Percentiles rank a stretch among this genome's conserved stretches.
phyloP scores from a whole-genome alignment of 176 grass and related monocot species.

The Panicum miliaceum region DNA sequence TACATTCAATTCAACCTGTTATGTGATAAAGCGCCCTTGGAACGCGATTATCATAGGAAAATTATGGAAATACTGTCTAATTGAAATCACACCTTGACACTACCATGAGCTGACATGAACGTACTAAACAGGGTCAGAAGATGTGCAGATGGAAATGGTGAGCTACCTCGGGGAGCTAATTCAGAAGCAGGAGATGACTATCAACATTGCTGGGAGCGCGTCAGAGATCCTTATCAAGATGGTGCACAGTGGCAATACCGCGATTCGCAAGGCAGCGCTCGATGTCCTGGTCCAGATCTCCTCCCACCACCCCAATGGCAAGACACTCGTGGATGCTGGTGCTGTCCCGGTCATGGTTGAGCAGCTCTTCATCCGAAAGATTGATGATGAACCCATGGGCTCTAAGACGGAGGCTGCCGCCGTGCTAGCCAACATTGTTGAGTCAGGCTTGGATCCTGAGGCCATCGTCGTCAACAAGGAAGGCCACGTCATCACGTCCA shows the following conservation, averaged over 20 bases:
- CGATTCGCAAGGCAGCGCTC: constrained; percentile 69
- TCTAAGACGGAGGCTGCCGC: constrained; percentile 67
- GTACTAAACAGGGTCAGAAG: constrained; percentile 69
- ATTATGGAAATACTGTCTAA: neutral
- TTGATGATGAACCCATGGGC: constrained; percentile 60
- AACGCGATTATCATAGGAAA: neutral
- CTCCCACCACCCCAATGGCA: constrained; percentile 64
- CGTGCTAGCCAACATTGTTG: constrained; percentile 77
- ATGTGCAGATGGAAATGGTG: constrained; percentile 92
- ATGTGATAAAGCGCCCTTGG: neutral
- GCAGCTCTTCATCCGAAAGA: constrained; percentile 67
- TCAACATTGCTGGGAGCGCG: constrained; percentile 61
- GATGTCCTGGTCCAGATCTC: constrained; percentile 84
- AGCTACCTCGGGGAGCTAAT: constrained; percentile 81
- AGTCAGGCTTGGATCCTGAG: constrained; percentile 60
- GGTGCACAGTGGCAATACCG: constrained; percentile 54
- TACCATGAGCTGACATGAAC: constrained; percentile 36
- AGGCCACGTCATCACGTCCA: constrained; percentile 85
- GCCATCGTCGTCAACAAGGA: constrained; percentile 73
- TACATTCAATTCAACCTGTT: neutral
- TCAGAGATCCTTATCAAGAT: constrained; percentile 74
- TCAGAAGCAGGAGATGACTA: constrained; percentile 82
- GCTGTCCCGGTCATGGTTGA: constrained; percentile 70
- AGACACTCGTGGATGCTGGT: constrained; percentile 57
- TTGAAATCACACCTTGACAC: neutral